Base-by-base conservation (phyloP, 345 rosid genomes). In the Microcos paniculata region DNA sequence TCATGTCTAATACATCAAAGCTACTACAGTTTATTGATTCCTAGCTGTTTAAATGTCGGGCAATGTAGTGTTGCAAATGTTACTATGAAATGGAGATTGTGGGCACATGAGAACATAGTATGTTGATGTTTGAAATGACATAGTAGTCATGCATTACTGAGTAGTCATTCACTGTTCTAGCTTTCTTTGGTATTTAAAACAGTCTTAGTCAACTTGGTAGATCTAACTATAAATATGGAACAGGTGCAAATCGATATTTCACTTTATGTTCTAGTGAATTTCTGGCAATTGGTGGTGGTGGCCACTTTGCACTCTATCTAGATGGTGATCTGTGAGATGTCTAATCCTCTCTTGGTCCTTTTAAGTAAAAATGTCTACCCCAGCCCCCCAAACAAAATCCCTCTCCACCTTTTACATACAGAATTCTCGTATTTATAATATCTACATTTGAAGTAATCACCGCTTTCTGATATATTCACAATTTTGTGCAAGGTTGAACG, bases 251-350 rank as follows among this genome's bases (percentile, higher is more conserved):
- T 77, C 86, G 92, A n/a, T 96, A 93, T 79, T 96, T 82, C 85
- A 96, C 99, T 21, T 81, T 93, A 87, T 93, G 98, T 81, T 87
- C 92, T 16, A 78, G 88, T 7, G 96, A 92, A 56, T 93, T 64
- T 82, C 82, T 96, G 64, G 99, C 99, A 59, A 80, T 96, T 28
- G 99, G 98, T 15, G 98, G 99, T 43, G 99, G 99, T 71, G 91
- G 98, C 63, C 95, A 90, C 70, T 96, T 96, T 80, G 99, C 97
- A 58, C 86, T 93, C 61, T 96, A 96, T 83, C 83, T 96, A 71
- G 98, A 96, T 74, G 84, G 85, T 76, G 99, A 93, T 62, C 88
- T 96, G 98, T 93, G 84, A 87, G 96, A 79, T 80, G 30, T 51
- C 28, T 69, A 10, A 30, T 42, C 58, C 28, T 68, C 23, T 24